Percentiles rank a stretch among this genome's conserved stretches.
phyloP scores from a whole-genome alignment of 2,329 filamentous ascomycete genomes.

The Neurospora crassa region DNA sequence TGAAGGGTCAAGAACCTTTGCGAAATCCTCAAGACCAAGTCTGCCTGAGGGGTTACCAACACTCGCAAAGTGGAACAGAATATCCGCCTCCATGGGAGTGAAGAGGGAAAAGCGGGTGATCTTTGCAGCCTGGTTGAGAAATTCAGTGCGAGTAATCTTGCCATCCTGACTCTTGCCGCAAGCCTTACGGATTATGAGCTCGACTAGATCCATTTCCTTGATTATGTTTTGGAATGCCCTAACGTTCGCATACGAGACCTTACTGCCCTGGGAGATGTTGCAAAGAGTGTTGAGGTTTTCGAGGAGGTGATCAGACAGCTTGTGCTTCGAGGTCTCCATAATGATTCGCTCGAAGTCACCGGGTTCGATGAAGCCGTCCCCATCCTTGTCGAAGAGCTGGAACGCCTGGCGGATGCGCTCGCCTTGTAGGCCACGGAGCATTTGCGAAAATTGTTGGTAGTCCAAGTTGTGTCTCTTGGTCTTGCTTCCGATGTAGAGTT shows the following conservation, averaged over 20 bases:
- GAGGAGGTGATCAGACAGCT: constrained; percentile 92
- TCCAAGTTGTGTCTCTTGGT: constrained; percentile 84
- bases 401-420: constrained; percentile 96
- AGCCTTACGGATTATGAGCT: constrained; percentile 83
- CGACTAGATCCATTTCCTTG: constrained; percentile 93
- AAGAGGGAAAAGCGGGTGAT: constrained; percentile 92
- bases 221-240: constrained; percentile 98
- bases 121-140: constrained; percentile 84
- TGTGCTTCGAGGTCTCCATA: constrained; percentile 82
- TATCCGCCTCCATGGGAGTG: constrained; percentile 97
- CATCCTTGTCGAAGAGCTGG: constrained; percentile 80
- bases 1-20: constrained; percentile 87
- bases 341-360: constrained; percentile 97
- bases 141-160: constrained; percentile 89
- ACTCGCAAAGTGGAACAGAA: constrained; percentile 96
- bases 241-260: constrained; percentile 96
- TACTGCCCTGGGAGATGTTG: constrained; percentile 85
- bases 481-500: constrained; percentile 83
- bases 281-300: constrained; percentile 86
- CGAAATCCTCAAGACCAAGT: constrained; percentile 74
- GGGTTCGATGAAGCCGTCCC: constrained; percentile 89
- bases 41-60: constrained; percentile 82
- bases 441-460: constrained; percentile 95
- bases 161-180: constrained; percentile 75
- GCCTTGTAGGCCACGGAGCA: constrained; percentile 91